Conservation (phyloP, 768 basidiomycete genomes). For the Lactarius trivialis region DNA sequence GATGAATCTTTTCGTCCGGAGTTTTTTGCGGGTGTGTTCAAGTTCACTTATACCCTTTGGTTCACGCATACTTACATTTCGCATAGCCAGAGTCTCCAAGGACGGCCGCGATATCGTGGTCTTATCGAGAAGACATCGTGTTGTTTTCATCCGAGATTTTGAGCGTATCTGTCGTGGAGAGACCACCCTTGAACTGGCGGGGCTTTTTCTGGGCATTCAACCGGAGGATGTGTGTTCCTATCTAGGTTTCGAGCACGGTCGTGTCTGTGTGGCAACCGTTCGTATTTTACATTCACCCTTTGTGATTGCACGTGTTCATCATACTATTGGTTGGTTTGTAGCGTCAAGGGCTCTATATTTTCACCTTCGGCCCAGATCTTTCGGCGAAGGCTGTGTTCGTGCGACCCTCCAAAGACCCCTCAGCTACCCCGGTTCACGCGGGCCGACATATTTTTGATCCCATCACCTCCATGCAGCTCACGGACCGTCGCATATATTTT, state of each 20-base stretch:
- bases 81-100: conserved; percentile 32
- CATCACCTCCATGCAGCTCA: neutral
- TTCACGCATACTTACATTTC: neutral
- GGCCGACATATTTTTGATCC: too few relatives aligned
- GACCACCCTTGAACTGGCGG: neutral
- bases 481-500: neutral
- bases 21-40: conserved; percentile 7
- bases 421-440: too few relatives aligned
- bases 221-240: neutral
- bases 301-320: neutral
- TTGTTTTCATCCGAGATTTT: conserved; percentile 32
- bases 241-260: too few relatives aligned
- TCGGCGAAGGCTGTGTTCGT: neutral
- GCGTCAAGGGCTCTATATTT: neutral
- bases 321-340: conserved; percentile 6
- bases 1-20: neutral
- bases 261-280: too few relatives aligned
- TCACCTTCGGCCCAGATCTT: too few relatives aligned
- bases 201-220: neutral
- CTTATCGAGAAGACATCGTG: conserved; percentile 24
- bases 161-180: conserved; percentile 22
- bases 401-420: neutral
- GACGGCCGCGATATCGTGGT: conserved; percentile 31
- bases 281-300: neutral
- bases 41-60: neutral